Evolutionary conservation across 108 stramenopile species (phyloP).

Genomic region (Nannochloropsis gaditana): DNA sequence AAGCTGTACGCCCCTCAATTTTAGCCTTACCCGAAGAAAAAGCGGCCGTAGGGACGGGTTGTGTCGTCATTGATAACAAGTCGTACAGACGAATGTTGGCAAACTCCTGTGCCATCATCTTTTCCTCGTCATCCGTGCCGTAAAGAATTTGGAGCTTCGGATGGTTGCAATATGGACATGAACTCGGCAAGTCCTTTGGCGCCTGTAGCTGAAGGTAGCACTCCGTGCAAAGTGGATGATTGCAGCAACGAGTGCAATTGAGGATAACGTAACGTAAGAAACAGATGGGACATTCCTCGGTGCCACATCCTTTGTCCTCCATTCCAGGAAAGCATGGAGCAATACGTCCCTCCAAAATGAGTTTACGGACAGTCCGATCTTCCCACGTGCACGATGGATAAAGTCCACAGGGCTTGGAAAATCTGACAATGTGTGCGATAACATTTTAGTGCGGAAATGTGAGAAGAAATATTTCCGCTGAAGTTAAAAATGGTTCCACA

Average conservation of each 20-base stretch:
- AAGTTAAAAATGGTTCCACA: too few relatives aligned
- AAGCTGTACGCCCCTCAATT: neutral
- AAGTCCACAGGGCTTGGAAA: neutral
- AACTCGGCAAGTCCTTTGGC: neutral
- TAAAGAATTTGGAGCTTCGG: slow-evolving; percentile 18
- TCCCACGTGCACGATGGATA: slow-evolving; percentile 7
- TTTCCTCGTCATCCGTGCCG: slow-evolving; percentile 17
- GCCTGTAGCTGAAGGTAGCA: neutral
- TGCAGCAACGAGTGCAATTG: neutral
- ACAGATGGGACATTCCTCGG: slow-evolving; percentile 15
- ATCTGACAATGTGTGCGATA: neutral
- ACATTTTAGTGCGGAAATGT: neutral
- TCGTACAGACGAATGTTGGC: slow-evolving; percentile 12
- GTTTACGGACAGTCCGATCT: neutral
- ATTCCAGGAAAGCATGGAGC: slow-evolving; percentile 16
- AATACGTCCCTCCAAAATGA: neutral
- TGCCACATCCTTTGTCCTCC: slow-evolving; percentile 7
- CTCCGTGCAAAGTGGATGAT: neutral
- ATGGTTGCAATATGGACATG: neutral
- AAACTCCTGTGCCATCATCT: slow-evolving; percentile 9
- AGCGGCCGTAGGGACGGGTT: neutral
- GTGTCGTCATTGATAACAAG: neutral
- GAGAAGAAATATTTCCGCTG: too few relatives aligned
- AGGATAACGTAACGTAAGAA: neutral
- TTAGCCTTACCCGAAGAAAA: neutral